Evolutionary conservation across 2,329 filamentous ascomycete genomes (phyloP), one percentile per base, ranked within the genome.

Genomic region (Diatrype stigma): DNA sequence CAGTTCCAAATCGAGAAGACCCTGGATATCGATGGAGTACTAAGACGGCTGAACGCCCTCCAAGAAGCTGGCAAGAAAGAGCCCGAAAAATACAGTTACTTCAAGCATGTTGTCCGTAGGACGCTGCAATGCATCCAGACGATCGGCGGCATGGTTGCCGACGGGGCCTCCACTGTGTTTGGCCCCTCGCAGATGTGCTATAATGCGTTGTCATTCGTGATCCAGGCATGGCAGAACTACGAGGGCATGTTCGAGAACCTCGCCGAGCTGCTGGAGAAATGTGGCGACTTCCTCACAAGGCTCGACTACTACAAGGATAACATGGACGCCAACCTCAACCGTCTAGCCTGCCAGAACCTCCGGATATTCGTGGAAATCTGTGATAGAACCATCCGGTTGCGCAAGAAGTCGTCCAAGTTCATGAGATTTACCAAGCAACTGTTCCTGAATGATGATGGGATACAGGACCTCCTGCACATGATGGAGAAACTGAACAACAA

Each of bases 141-240:
- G 4, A 59, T 70, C 19, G 67, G 67, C 1, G 65, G 66, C 6
- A 67, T 69, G 26, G 63, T 70, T 17, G 57, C 62, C 1, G 55
- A 61, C 34, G 65, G 61, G 12, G 61, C 57, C 8, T 67, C 66
- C 5, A 51, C 68, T 63, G 66, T 64, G 45, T 70, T 70, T 40
- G 67, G 58, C 17, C 67, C 67, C 7, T 60, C 67, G 10, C 58
- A 60, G 10, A 67, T 64, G 56, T 69, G 66, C 51, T 70, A 64
- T 44, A 67, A 63, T 52, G 67, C 67, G n/a, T 62, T 70, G 17
- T 67, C 65, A 11, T 70, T 68, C 49, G 67, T 68, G 47, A 65
- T 70, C 17, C 56, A 61, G 49, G 67, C 66, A 17, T 70, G 67
- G 66, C 60, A 65, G 47, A 64, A 63, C 11, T 69, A 68, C 50